Evolutionary conservation across 1,139 yeast species (phyloP), one percentile per base, ranked within the genome.

Genomic region (Pichia cactophila): DNA sequence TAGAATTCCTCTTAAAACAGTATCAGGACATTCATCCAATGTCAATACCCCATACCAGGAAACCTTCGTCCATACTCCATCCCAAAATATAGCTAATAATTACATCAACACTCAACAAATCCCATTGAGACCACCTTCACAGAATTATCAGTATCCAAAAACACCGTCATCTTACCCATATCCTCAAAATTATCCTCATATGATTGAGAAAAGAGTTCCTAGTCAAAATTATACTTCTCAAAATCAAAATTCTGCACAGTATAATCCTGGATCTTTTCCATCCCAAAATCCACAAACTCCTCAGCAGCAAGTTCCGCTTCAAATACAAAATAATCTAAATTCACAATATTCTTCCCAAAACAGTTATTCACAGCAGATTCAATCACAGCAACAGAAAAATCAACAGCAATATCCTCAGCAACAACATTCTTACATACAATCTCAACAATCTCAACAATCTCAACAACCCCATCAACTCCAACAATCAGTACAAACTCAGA

Each of bases 321-420:
- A 31, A 14, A 14, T 31, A 14, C 35, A 31, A 14, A 11, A 11
- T 29, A 5, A 29, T 11, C 23, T 5, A 23, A 23, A 23, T 23
- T 31, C 35, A 31, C 35, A 31, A 31, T 11, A 31, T 14, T 11
- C n/a, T 3, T 6, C n/a, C 35, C 35, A 31, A 14, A 31, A 14
- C n/a, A 14, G 16, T 5, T 31, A 31, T 31, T 26, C 33, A 37
- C 26, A 33, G 40, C 31, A 41, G 33, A 33, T 11, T 29, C 31
- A 29, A 14, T 29, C 31, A 29, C 37, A 57, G 48, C 36, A 58
- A 47, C 39, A 9, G 11, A 54, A 51, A 28, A 54, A 44, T 26
- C 35, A 31, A 14, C 35, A 31, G n/a, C 35, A 31, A 31, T 5
- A 31, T 5, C 16, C 35, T 12, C 35, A 10, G 4, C 38, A 16